Percentiles rank a stretch among this genome's conserved stretches.
phyloP scores from a whole-genome alignment of 1,139 yeast genomes.

The Hyphopichia buzzinii region DNA sequence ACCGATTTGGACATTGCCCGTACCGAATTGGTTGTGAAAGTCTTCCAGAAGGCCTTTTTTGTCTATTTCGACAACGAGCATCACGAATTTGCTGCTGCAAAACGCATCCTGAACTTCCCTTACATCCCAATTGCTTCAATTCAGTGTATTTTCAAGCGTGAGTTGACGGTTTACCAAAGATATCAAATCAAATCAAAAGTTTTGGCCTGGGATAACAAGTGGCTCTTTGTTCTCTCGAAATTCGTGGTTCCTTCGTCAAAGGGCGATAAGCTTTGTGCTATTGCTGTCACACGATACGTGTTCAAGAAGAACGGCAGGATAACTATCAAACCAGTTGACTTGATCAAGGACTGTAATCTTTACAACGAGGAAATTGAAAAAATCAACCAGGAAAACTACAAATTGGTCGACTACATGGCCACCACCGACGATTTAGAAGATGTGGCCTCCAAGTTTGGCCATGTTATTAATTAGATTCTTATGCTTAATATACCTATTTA shows the following conservation, averaged over 20 bases:
- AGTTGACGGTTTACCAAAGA: slow-evolving; percentile 62
- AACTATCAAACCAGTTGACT: slow-evolving; percentile 66
- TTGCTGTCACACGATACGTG: slow-evolving; percentile 76
- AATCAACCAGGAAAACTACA: slow-evolving; percentile 31
- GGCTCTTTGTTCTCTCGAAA: slow-evolving; percentile 72
- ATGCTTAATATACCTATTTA: background rate
- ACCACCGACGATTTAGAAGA: slow-evolving; percentile 31
- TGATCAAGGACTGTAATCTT: slow-evolving; percentile 55
- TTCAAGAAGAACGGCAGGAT: slow-evolving; percentile 66
- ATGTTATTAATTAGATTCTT: slow-evolving; percentile 1
- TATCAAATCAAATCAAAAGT: slow-evolving; percentile 60
- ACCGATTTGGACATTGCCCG: slow-evolving; percentile 82
- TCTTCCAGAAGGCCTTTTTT: slow-evolving; percentile 53
- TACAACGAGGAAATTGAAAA: slow-evolving; percentile 50
- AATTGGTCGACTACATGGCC: slow-evolving; percentile 28
- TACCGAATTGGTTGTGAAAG: slow-evolving; percentile 54
- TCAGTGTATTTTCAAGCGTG: slow-evolving; percentile 65
- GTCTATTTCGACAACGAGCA: slow-evolving; percentile 39
- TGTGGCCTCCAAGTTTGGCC: slow-evolving; percentile 4
- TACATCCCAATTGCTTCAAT: slow-evolving; percentile 80
- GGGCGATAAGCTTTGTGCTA: slow-evolving; percentile 47
- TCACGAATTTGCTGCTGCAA: slow-evolving; percentile 24
- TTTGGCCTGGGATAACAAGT: slow-evolving; percentile 83
- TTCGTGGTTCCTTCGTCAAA: slow-evolving; percentile 44
- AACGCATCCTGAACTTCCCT: slow-evolving; percentile 41